Evolutionary conservation across 2,329 filamentous ascomycete genomes (phyloP).

Genomic region (Ascocoryne sarcoides): DNA sequence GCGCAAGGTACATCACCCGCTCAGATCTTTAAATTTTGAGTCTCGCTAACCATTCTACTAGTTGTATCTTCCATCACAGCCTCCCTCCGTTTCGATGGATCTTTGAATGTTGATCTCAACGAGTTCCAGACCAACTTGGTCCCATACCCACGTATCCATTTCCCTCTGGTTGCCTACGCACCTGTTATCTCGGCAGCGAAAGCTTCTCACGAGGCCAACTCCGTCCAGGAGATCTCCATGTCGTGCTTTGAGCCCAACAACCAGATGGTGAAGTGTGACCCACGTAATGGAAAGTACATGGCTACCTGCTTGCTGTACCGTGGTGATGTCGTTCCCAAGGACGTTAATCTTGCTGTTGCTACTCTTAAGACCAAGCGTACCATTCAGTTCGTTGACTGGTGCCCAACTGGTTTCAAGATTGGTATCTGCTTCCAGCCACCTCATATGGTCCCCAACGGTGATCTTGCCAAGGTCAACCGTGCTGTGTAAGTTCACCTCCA

Average conservation of each 20-base stretch:
- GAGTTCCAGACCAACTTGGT: conserved; percentile 65
- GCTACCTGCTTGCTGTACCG: conserved; percentile 58
- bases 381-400: conserved; percentile 62
- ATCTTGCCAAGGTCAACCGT: conserved; percentile 45
- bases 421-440: conserved; percentile 57
- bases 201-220: conserved; percentile 58
- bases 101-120: conserved; percentile 58
- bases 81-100: conserved; percentile 55
- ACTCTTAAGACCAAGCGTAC: conserved; percentile 55
- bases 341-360: conserved; percentile 50
- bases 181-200: conserved; percentile 52
- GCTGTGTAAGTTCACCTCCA: conserved; percentile 53
- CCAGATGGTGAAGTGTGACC: conserved; percentile 63
- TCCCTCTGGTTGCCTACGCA: conserved; percentile 56
- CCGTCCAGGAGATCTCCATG: conserved; percentile 41
- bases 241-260: conserved; percentile 57
- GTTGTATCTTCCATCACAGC: conserved; percentile 60
- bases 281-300: conserved; percentile 61
- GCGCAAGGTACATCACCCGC: conserved; percentile 40
- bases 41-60: background rate
- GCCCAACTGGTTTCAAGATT: conserved; percentile 60
- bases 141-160: conserved; percentile 59
- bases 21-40: too few relatives aligned
- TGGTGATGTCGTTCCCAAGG: conserved; percentile 55
- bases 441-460: conserved; percentile 32